Evolutionary conservation across 1,284 basidiomycete genomes (phyloP).

Genomic region (Ceraceosorus guamensis): DNA sequence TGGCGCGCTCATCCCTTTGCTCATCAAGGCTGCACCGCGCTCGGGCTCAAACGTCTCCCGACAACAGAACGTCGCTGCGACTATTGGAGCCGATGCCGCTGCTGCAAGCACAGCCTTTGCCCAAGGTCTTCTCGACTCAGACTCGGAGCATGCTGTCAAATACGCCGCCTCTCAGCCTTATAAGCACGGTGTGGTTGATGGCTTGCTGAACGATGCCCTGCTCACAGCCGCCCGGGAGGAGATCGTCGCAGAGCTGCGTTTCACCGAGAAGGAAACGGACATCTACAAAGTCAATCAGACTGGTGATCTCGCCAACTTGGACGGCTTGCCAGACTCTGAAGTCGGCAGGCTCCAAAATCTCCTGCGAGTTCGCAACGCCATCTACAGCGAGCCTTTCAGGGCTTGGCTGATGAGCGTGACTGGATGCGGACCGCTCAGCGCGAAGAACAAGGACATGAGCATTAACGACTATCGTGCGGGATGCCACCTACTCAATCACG

Average conservation of each 20-base stretch:
- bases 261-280: constrained; percentile 95
- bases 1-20: constrained; percentile 1
- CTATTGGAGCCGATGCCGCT: constrained; percentile 5
- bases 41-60: background rate
- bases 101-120: constrained; percentile 22
- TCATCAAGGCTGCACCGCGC: background rate
- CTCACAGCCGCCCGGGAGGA: constrained; percentile 70
- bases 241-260: constrained; percentile 73
- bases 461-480: constrained; percentile 80
- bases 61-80: background rate
- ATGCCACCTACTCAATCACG: constrained; percentile 68
- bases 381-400: constrained; percentile 82
- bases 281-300: constrained; percentile 99
- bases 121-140: constrained; percentile 23
- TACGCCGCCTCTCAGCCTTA: constrained; percentile 57
- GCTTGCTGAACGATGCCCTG: constrained; percentile 76
- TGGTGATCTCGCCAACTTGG: constrained; percentile 87
- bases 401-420: constrained; percentile 78
- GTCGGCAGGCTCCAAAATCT: constrained; percentile 35
- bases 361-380: constrained; percentile 75
- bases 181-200: constrained; percentile 73
- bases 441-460: constrained; percentile 89
- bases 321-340: constrained; percentile 57
- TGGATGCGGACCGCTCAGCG: constrained; percentile 82
- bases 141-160: constrained; percentile 17